Evolutionary conservation across 1,284 basidiomycete genomes (phyloP).

Genomic region (Ustilago xerochloae): DNA sequence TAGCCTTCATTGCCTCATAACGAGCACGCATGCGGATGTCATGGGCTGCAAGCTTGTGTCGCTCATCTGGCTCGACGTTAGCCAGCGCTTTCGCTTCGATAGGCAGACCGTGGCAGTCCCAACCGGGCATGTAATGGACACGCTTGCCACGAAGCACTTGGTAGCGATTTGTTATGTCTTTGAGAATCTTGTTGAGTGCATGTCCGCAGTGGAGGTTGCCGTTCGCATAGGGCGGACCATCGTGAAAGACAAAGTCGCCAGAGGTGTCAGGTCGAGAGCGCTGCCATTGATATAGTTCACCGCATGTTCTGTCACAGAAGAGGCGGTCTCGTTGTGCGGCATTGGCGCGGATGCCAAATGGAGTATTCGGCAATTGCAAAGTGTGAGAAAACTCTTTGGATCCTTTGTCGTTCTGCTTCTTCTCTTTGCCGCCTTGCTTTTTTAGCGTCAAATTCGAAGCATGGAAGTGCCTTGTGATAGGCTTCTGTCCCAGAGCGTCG

Average conservation of each 20-base stretch:
- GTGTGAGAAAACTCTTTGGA: constrained; percentile 73
- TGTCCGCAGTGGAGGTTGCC: constrained; percentile 95
- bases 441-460: constrained; percentile 4
- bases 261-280: background rate
- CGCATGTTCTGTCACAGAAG: constrained; percentile 77
- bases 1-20: constrained; percentile 79
- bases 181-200: constrained; percentile 94
- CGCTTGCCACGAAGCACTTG: constrained; percentile 81
- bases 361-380: constrained; percentile 83
- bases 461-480: background rate
- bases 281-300: constrained; percentile 87
- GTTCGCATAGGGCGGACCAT: constrained; percentile 98
- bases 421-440: constrained; percentile 6
- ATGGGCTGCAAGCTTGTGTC: constrained; percentile 34
- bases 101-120: constrained; percentile 98
- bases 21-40: constrained; percentile 81
- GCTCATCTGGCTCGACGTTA: constrained; percentile 72
- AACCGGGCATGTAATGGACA: constrained; percentile 94
- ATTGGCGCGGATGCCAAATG: constrained; percentile 81
- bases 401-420: constrained; percentile 1
- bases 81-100: constrained; percentile 72
- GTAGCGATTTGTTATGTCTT: constrained; percentile 94
- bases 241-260: constrained; percentile 82
- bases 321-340: constrained; percentile 75
- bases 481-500: background rate